Evolutionary conservation across 305 asterid genomes (phyloP), one percentile per base, ranked within the genome.

Genomic region (Striga hermonthica): DNA sequence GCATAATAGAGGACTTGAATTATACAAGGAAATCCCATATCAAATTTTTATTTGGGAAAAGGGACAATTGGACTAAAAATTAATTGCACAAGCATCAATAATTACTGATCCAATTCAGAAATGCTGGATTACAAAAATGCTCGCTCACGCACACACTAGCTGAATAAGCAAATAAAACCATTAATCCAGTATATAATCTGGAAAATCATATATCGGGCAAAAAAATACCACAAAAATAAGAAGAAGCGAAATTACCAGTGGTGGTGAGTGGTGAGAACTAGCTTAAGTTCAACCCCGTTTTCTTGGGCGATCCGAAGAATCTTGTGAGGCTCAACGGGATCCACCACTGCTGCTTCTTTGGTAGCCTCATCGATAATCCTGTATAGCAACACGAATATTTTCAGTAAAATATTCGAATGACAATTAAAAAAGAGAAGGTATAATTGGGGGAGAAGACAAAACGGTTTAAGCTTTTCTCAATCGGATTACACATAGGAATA

Each of bases 221-320:
- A 62, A 37, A 45, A 57, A 22, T n/a, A 11, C 55, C 9, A 36
- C 28, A 11, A 55, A 57, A 38, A 38, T 57, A 6, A 64, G 53
- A 68, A 65, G 55, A 65, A 66, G 60, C 9, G 53, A 50, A 28
- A 54, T 6, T 47, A 91, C 98, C 89, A 78, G 85, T 92, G 97
- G 62, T 89, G 95, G 77, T 89, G 97, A 60, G 98, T 89, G 62
- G 97, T 85, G 78, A 92, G 97, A 58, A 89, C 86, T 45, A 86
- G 69, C 83, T 87, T 87, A 9, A 92, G 84, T 58, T 82, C 65
- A 70, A 77, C 88, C 31, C 86, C 91, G 59, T 89, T 83, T 69
- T 87, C 93, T 65, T 83, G 73, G 60, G 89, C 97, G 9, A 81
- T 93, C 5, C 79, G 73, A 35, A 84, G 79, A 61, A 92, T 75